Conservation (phyloP, 768 basidiomycete species). For the Kwoniella pini region DNA sequence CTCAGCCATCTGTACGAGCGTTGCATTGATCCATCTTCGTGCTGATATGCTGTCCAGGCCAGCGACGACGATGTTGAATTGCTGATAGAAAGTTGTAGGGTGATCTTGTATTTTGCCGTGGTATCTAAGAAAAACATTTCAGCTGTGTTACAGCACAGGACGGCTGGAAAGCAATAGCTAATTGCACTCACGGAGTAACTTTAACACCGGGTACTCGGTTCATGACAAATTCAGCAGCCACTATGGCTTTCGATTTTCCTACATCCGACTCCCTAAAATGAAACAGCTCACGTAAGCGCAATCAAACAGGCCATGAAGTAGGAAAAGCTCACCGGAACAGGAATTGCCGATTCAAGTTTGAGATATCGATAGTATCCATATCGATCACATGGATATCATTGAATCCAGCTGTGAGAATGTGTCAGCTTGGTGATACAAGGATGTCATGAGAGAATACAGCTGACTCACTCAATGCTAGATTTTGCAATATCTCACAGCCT, state of each 20-base stretch:
- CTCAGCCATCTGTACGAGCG: slow-evolving; percentile 93
- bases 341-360: slow-evolving; percentile 97
- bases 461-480: slow-evolving; percentile 72
- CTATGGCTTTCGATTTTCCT: slow-evolving; percentile 87
- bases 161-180: too few relatives aligned
- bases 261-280: slow-evolving; percentile 66
- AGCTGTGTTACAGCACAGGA: too few relatives aligned
- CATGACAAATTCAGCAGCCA: slow-evolving; percentile 97
- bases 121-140: slow-evolving; percentile 62
- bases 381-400: slow-evolving; percentile 99
- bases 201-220: slow-evolving; percentile 91
- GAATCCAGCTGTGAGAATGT: slow-evolving; percentile 68
- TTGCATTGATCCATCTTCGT: slow-evolving; percentile 97
- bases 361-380: slow-evolving; percentile 99
- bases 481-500: slow-evolving; percentile 94
- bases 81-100: slow-evolving; percentile 88
- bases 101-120: slow-evolving; percentile 99
- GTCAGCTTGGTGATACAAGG: background rate
- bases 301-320: too few relatives aligned
- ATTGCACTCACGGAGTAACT: slow-evolving; percentile 80
- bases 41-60: slow-evolving; percentile 97
- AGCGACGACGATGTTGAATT: slow-evolving; percentile 95
- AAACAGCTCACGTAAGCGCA: too few relatives aligned
- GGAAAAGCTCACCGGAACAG: slow-evolving; percentile 72
- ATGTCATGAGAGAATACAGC: background rate